These are phyloP conservation scores for Mimosa pudica DNA, from an alignment of 306 rosid genomes.

Conservation along the genomic window DNA sequence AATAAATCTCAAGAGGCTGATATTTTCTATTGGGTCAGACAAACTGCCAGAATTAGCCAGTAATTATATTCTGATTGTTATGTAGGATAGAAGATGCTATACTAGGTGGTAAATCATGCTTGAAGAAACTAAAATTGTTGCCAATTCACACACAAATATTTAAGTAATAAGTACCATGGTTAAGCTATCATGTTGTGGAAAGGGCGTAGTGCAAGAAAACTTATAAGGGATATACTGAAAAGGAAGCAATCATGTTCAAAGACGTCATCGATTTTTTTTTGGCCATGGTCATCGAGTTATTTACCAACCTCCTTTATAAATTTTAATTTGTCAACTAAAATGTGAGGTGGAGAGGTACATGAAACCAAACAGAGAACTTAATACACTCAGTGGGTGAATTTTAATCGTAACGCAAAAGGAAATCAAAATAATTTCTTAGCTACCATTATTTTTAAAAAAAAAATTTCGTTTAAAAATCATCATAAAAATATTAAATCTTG, in stretches of 20 bases:
- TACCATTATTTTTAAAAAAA: too few relatives aligned
- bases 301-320: neutral
- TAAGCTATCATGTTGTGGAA: neutral
- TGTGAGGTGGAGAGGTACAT: neutral
- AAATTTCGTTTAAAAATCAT: too few relatives aligned
- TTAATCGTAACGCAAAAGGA: constrained; percentile 1
- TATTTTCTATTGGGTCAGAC: neutral
- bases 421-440: too few relatives aligned
- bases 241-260: neutral
- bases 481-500: too few relatives aligned
- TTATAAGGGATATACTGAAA: too few relatives aligned
- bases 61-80: neutral
- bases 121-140: neutral
- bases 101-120: neutral
- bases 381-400: neutral
- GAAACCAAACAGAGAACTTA: neutral
- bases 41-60: neutral
- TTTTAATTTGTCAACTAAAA: neutral
- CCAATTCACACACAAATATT: neutral
- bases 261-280: neutral
- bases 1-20: neutral
- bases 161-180: neutral
- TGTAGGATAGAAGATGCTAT: neutral
- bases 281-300: neutral
- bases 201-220: neutral